Conservation (phyloP, 2,329 filamentous ascomycete genomes). For the Neofusicoccum ribis region DNA sequence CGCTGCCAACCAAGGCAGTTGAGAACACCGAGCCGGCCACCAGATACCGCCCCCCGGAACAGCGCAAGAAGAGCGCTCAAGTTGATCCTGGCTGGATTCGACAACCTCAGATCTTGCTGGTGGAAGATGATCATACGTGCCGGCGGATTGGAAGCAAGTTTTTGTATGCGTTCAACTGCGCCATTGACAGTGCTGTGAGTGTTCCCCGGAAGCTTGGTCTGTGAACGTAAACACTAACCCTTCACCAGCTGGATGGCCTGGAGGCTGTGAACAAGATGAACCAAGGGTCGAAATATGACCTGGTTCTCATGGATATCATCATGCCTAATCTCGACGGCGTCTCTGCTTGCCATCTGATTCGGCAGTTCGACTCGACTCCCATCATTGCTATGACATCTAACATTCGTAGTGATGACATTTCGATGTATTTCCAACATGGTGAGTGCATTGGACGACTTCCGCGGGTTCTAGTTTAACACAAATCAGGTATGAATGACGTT, state of each 20-base stretch:
- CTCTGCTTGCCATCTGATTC: slow-evolving; percentile 88
- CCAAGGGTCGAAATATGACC: slow-evolving; percentile 62
- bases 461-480: background rate
- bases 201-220: background rate
- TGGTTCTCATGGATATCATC: slow-evolving; percentile 67
- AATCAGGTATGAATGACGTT: slow-evolving; percentile 91
- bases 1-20: slow-evolving; percentile 66
- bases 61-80: slow-evolving; percentile 60
- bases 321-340: slow-evolving; percentile 97
- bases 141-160: slow-evolving; percentile 68
- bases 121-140: slow-evolving; percentile 76
- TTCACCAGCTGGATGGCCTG: slow-evolving; percentile 71
- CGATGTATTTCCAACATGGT: slow-evolving; percentile 97
- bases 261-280: slow-evolving; percentile 89
- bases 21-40: slow-evolving; percentile 40
- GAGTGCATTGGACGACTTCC: slow-evolving; percentile 38
- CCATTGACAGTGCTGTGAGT: slow-evolving; percentile 64
- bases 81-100: slow-evolving; percentile 66
- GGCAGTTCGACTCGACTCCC: slow-evolving; percentile 80
- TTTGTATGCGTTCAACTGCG: slow-evolving; percentile 63
- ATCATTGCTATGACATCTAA: slow-evolving; percentile 99
- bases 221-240: slow-evolving; percentile 28
- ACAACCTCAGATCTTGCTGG: slow-evolving; percentile 78
- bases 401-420: slow-evolving; percentile 92
- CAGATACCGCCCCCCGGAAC: slow-evolving; percentile 33